Percentiles rank a stretch among this genome's conserved stretches.
These are phyloP conservation scores for Elongisporangium senticosum DNA, from an alignment of 352 stramenopile species.

Conservation along the genomic window DNA sequence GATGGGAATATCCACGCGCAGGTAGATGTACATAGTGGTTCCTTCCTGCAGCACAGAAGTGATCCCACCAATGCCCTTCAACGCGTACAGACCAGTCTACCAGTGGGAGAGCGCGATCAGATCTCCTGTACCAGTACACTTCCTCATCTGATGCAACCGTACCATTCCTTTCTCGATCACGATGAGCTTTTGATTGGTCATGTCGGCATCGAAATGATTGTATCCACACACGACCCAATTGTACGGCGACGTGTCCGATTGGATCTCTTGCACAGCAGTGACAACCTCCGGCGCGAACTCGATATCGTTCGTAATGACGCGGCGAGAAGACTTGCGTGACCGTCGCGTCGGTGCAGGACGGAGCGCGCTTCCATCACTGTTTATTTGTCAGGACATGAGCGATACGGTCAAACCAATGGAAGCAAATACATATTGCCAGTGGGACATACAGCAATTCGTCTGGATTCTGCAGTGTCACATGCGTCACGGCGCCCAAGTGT, in stretches of 20 bases:
- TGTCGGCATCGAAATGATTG: slow-evolving; percentile 56
- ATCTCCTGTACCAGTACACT: slow-evolving; percentile 1
- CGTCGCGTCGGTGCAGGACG: slow-evolving; percentile 31
- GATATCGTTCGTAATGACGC: slow-evolving; percentile 78
- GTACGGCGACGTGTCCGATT: slow-evolving; percentile 68
- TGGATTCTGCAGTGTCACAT: slow-evolving; percentile 67
- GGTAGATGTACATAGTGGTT: slow-evolving; percentile 87
- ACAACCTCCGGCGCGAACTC: slow-evolving; percentile 72
- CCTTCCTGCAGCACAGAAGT: slow-evolving; percentile 63
- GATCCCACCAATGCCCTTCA: slow-evolving; percentile 83
- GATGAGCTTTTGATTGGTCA: slow-evolving; percentile 55
- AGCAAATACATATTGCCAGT: background rate
- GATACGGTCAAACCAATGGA: too few species aligned
- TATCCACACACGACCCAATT: slow-evolving; percentile 86
- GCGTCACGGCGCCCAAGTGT: slow-evolving; percentile 68
- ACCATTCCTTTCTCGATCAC: slow-evolving; percentile 86
- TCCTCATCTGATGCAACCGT: slow-evolving; percentile 6
- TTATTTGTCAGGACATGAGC: too few species aligned
- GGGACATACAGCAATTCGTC: slow-evolving; percentile 69
- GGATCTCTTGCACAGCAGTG: slow-evolving; percentile 72
- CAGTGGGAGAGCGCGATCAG: background rate
- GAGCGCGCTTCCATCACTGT: slow-evolving; percentile 49
- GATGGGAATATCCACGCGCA: slow-evolving; percentile 82
- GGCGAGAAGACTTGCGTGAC: slow-evolving; percentile 58
- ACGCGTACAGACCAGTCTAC: slow-evolving; percentile 71